These are phyloP conservation scores for Vanderwaltozyma polyspora DNA, from an alignment of 805 yeast species.

Conservation along the genomic window DNA sequence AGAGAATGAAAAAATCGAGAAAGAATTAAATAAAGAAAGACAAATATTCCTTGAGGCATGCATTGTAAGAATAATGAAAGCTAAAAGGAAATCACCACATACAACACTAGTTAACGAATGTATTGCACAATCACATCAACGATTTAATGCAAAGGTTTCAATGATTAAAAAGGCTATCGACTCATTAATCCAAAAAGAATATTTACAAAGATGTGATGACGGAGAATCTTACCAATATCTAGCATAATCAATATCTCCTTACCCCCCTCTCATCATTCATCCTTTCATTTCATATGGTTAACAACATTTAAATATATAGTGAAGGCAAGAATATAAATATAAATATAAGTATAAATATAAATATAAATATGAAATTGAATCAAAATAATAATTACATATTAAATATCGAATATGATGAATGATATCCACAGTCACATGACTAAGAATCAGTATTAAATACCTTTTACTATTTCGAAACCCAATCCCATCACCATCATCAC, in stretches of 20 bases:
- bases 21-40: conserved; percentile 78
- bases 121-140: conserved; percentile 63
- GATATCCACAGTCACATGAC: no score
- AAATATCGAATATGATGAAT: no score
- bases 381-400: no score
- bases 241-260: conserved; percentile 37
- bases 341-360: no score
- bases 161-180: conserved; percentile 85
- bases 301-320: no score
- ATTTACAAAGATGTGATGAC: conserved; percentile 62
- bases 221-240: conserved; percentile 70
- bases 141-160: conserved; percentile 77
- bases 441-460: no score
- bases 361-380: no score
- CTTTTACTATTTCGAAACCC: no score
- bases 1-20: conserved; percentile 49
- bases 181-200: conserved; percentile 74
- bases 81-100: conserved; percentile 70
- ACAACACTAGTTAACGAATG: conserved; percentile 78
- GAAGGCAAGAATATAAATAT: no score
- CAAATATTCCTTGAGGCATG: conserved; percentile 82
- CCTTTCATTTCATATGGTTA: no score
- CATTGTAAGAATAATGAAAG: conserved; percentile 93
- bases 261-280: no score
- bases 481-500: no score